Conservation (phyloP, 768 basidiomycete species). For the Psilocybe subaeruginosa region DNA sequence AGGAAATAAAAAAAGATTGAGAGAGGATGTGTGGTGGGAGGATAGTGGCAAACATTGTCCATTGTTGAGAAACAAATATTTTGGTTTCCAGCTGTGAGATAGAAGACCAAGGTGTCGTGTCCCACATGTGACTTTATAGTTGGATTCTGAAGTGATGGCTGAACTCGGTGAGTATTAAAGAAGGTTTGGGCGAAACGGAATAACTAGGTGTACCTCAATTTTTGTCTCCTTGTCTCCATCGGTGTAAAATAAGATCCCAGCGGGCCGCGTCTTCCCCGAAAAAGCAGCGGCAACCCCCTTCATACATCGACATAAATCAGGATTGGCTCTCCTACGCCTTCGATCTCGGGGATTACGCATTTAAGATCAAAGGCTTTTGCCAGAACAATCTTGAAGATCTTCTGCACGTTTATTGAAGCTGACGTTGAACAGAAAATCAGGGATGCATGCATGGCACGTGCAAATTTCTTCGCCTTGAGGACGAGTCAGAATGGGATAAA, state of each 20-base stretch:
- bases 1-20: conserved; percentile 11
- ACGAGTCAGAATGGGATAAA: not conserved
- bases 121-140: not conserved
- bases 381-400: conserved; percentile 98
- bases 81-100: not conserved
- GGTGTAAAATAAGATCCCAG: conserved; percentile 20
- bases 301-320: conserved; percentile 91
- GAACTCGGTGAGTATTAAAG: not conserved
- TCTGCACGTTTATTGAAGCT: conserved; percentile 99
- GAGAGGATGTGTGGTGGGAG: not conserved
- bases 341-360: conserved; percentile 98
- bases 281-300: conserved; percentile 19
- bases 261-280: conserved; percentile 2
- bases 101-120: not conserved
- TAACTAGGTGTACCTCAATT: conserved; percentile 25
- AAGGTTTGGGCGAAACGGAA: not conserved
- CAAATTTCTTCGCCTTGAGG: conserved; percentile 91
- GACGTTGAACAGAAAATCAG: conserved; percentile 99
- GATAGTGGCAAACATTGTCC: not conserved
- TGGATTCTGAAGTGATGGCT: conserved; percentile 3
- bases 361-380: conserved; percentile 98
- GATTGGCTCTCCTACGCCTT: conserved; percentile 94
- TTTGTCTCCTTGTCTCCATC: conserved; percentile 33
- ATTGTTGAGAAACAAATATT: not conserved
- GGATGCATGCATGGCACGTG: conserved; percentile 99